A percentile compares a stretch with the other conserved stretches of the same genome.
phyloP scores from a whole-genome alignment of 148 eudicot species.

The Rhododendron ovatum region DNA sequence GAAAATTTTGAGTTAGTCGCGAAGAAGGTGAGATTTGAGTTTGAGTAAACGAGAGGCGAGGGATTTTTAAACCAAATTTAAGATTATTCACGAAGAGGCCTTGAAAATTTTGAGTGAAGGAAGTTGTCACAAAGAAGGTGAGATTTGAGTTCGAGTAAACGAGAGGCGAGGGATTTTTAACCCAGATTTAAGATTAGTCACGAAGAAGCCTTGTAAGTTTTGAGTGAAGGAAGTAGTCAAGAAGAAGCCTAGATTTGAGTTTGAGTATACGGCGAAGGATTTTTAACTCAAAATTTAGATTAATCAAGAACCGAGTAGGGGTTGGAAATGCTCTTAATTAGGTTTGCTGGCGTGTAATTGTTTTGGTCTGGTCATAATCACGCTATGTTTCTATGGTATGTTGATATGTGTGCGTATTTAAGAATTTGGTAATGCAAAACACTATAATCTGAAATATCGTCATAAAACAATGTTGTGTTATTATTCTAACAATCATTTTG shows the following conservation, averaged over 20 bases:
- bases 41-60: neutral
- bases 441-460: conserved; percentile 3
- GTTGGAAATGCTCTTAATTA: neutral
- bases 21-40: neutral
- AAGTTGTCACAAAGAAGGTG: neutral
- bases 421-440: neutral
- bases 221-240: neutral
- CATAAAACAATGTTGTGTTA: neutral
- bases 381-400: neutral
- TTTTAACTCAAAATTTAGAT: neutral
- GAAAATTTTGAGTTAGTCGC: neutral
- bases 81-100: neutral
- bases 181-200: neutral
- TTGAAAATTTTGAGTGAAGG: neutral
- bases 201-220: neutral
- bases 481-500: neutral
- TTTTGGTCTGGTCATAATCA: neutral
- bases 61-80: neutral
- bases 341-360: neutral
- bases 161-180: neutral
- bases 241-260: neutral
- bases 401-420: neutral
- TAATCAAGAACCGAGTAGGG: neutral
- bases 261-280: neutral
- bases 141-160: neutral